Base-by-base conservation (phyloP, 257 asterid genomes). In the Petunia axillaris region DNA sequence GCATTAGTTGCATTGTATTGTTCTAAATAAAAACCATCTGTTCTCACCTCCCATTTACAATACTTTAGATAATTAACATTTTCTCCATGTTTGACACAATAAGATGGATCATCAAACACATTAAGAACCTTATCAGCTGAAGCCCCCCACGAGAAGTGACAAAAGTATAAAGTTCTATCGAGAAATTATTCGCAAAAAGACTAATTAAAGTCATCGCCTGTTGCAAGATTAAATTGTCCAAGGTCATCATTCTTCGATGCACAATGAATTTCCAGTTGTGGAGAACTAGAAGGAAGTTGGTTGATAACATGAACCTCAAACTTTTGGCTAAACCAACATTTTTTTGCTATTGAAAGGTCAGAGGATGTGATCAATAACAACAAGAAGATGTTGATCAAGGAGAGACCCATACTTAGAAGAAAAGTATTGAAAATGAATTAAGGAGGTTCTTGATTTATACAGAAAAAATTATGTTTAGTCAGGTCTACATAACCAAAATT, bases 101-200 rank as follows among this genome's bases (percentile, higher is more conserved):
- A 68, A 8, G 11, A 43, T 43, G 76, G 39, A 9, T 80, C 4
- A 36, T 77, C 50, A 59, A 57, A 82, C 43, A 44, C 58, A 16
- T 70, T 53, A 70, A 70, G 16, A 8, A 58, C 7, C 4, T 46
- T 44, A 14, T 70, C 39, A 5, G 44, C 10, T 70, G 57, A 25
- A 70, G 25, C 25, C 25, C 58, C 58, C 76, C 76, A 70, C 76
- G 58, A 70, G 0, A 70, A 70, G 16, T 70, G 76, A 70, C 76
- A 70, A 16, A 70, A 70, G 6, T 8, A 70, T 4, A 70, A 70
- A 70, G 9, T 25, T 8, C 1, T 16, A 16, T 46, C 76, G 1
- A 70, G 13, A 46, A 25, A 44, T 0, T 58, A 44, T 2, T 70
- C 76, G 1, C 76, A 70, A 1, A 70, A 70, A 1, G 76, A 70